A percentile compares a stretch with the other conserved stretches of the same genome.
Evolutionary conservation across 176 grass and related monocot species (phyloP).

Genomic region (Lolium rigidum): DNA sequence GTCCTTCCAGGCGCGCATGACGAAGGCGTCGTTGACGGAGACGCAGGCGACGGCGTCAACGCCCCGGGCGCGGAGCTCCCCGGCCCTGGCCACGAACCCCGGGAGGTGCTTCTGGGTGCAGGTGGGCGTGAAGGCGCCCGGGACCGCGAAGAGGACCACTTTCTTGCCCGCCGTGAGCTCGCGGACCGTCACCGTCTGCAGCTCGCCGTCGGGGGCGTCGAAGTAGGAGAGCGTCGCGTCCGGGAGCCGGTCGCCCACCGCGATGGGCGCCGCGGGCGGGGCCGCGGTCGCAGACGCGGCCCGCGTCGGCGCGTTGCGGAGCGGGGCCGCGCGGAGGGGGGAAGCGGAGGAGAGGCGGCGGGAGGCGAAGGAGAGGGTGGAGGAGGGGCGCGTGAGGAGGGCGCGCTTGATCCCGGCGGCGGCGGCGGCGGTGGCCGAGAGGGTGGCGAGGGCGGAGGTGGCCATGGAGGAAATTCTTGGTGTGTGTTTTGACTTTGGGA

Average conservation of each 20-base stretch:
- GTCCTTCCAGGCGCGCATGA: slow-evolving; percentile 95
- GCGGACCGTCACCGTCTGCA: slow-evolving; percentile 71
- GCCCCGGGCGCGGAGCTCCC: slow-evolving; percentile 75
- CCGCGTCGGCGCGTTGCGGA: slow-evolving; percentile 4
- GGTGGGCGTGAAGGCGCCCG: slow-evolving; percentile 82
- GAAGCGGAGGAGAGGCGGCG: neutral
- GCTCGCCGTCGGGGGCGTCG: slow-evolving; percentile 65
- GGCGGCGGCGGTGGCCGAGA: slow-evolving; percentile 24
- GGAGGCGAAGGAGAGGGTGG: slow-evolving; percentile 37
- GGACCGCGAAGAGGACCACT: slow-evolving; percentile 76
- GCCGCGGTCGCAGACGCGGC: slow-evolving; percentile 34
- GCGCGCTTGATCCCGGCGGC: slow-evolving; percentile 32
- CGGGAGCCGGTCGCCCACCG: slow-evolving; percentile 79
- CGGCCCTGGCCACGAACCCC: slow-evolving; percentile 76
- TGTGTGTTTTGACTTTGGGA: slow-evolving; percentile 28
- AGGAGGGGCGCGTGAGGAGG: neutral
- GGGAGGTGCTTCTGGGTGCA: slow-evolving; percentile 94
- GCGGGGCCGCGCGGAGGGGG: slow-evolving; percentile 5
- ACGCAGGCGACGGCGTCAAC: slow-evolving; percentile 84
- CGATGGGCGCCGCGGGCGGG: slow-evolving; percentile 47
- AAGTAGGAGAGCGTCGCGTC: slow-evolving; percentile 87
- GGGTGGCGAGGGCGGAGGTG: slow-evolving; percentile 42
- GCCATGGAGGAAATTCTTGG: slow-evolving; percentile 51
- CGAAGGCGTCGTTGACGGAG: slow-evolving; percentile 93
- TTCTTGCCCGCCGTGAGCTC: slow-evolving; percentile 89